A percentile compares a stretch with the other conserved stretches of the same genome.
Conservation (phyloP, 2,329 filamentous ascomycete species). For the Aspergillus puulaauensis region DNA sequence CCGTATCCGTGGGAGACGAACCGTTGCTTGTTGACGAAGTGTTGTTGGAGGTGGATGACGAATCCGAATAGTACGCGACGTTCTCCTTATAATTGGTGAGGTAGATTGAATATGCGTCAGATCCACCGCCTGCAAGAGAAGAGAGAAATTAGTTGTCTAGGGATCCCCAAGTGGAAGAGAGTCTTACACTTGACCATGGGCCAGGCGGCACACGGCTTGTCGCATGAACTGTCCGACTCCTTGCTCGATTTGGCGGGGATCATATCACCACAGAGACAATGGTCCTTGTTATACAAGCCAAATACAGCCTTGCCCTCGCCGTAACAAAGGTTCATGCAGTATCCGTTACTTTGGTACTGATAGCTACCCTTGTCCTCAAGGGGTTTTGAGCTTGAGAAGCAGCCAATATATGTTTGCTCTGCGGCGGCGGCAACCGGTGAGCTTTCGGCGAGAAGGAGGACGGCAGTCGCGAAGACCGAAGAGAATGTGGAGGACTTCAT, state of each 20-base stretch:
- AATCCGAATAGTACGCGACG: slow-evolving; percentile 25
- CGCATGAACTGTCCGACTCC: slow-evolving; percentile 61
- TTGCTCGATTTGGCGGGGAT: slow-evolving; percentile 61
- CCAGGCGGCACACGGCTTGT: slow-evolving; percentile 65
- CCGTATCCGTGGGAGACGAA: slow-evolving; percentile 28
- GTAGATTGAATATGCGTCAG: slow-evolving; percentile 51
- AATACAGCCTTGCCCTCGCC: slow-evolving; percentile 56
- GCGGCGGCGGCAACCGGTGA: slow-evolving; percentile 21
- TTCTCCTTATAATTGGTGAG: slow-evolving; percentile 50
- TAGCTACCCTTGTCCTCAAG: slow-evolving; percentile 50
- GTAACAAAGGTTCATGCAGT: slow-evolving; percentile 55
- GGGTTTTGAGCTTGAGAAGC: slow-evolving; percentile 50
- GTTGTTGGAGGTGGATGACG: slow-evolving; percentile 29
- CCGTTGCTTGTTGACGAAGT: slow-evolving; percentile 29
- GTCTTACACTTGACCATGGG: slow-evolving; percentile 64
- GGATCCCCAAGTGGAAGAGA: neutral
- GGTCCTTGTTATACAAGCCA: slow-evolving; percentile 58
- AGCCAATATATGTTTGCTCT: slow-evolving; percentile 42
- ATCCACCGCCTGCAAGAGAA: slow-evolving; percentile 55
- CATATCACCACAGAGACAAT: slow-evolving; percentile 72
- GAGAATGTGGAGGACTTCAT: slow-evolving; percentile 30
- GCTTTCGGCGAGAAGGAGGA: slow-evolving; percentile 25
- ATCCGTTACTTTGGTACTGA: slow-evolving; percentile 55
- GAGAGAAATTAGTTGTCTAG: slow-evolving; percentile 17
- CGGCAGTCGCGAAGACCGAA: slow-evolving; percentile 25